Conservation (phyloP, 2,329 filamentous ascomycete species). For the Colletotrichum costaricense region DNA sequence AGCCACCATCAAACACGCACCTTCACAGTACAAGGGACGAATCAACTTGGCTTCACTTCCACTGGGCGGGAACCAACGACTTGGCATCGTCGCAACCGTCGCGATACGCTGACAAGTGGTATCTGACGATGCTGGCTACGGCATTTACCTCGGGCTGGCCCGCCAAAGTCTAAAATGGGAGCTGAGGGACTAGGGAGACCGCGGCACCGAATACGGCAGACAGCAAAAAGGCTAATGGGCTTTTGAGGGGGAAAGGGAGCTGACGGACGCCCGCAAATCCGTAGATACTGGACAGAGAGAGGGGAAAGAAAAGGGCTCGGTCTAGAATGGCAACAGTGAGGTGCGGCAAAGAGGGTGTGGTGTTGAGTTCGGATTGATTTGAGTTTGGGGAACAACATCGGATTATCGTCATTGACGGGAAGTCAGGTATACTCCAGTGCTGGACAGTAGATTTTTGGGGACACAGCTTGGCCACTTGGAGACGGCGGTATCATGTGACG, state of each 20-base stretch:
- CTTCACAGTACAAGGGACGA: background rate
- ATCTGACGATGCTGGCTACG: background rate
- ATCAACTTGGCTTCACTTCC: background rate
- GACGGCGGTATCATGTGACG: slow-evolving; percentile 13
- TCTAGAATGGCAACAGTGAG: slow-evolving; percentile 2
- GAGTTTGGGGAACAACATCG: slow-evolving; percentile 24
- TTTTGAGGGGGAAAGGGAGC: background rate
- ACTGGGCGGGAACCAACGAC: background rate
- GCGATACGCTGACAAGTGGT: background rate
- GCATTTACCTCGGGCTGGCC: slow-evolving; percentile 15
- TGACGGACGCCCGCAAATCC: background rate
- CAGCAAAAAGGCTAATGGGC: background rate
- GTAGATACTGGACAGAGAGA: background rate
- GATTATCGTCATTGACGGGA: slow-evolving; percentile 26
- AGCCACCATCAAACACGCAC: background rate
- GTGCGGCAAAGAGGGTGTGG: background rate
- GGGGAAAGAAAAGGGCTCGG: background rate
- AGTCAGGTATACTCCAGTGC: slow-evolving; percentile 7
- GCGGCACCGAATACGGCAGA: background rate
- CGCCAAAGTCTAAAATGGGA: slow-evolving; percentile 26
- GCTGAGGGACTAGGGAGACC: background rate
- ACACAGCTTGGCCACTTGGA: slow-evolving; percentile 4
- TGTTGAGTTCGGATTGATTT: slow-evolving; percentile 32
- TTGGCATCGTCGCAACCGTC: slow-evolving; percentile 6
- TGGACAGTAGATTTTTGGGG: background rate